A percentile compares a stretch with the other conserved stretches of the same genome.
Conservation (phyloP, 352 stramenopile species). For the Phytopythium mirpurense region DNA sequence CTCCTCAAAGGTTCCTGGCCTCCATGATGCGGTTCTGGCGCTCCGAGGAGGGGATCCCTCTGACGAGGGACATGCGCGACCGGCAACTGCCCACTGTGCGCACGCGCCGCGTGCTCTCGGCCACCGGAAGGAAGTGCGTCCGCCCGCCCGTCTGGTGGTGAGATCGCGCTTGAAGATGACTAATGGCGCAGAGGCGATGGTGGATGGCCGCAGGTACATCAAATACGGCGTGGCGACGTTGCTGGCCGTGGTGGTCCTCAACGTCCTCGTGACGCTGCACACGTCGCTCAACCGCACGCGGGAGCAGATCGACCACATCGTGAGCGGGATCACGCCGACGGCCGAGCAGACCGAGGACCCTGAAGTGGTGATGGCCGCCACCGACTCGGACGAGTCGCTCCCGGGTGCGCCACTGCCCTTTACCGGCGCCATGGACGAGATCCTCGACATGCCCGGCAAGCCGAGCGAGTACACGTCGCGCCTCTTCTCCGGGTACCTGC, state of each 20-base stretch:
- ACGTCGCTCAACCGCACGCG: constrained; percentile 3
- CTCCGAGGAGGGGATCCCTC: constrained; percentile 23
- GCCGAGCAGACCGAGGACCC: neutral
- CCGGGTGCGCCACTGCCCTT: constrained; percentile 7
- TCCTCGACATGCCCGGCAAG: constrained; percentile 33
- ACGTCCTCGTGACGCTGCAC: constrained; percentile 23
- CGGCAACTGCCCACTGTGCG: constrained; percentile 11
- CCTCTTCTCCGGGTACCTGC: constrained; percentile 58
- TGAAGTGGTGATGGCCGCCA: constrained; percentile 5
- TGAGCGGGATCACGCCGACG: constrained; percentile 1
- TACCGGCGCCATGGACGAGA: constrained; percentile 37
- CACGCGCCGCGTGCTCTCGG: constrained; percentile 18
- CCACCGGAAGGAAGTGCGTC: constrained; percentile 5
- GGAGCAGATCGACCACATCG: constrained; percentile 5
- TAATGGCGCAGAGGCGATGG: too few species aligned
- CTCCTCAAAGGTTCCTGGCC: too few species aligned
- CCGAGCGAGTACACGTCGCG: constrained; percentile 41
- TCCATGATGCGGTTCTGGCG: neutral
- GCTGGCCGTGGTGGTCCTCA: constrained; percentile 15
- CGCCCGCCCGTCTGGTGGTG: too few species aligned
- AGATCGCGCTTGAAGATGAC: too few species aligned
- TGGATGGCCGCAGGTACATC: constrained; percentile 12
- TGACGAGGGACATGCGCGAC: constrained; percentile 19
- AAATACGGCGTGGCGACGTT: constrained; percentile 18
- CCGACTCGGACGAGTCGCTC: constrained; percentile 3